phyloP scores from a whole-genome alignment of 805 yeast genomes.

The Candida tammaniensis region DNA sequence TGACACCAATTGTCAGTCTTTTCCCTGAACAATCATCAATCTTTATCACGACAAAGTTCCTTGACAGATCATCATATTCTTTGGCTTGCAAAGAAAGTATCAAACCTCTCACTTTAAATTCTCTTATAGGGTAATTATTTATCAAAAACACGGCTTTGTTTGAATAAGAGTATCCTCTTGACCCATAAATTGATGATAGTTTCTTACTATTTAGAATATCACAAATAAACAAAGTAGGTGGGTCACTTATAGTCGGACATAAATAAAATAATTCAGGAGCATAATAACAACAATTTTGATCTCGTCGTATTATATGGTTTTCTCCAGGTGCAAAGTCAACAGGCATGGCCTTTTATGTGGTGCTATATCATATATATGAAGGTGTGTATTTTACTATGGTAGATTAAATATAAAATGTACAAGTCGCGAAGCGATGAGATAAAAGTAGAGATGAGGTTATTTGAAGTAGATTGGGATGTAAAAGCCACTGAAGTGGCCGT shows the following conservation, averaged over 20 bases:
- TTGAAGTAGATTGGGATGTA: constrained; percentile 77
- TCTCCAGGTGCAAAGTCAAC: constrained; percentile 35
- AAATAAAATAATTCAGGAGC: constrained; percentile 33
- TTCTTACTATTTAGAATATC: constrained; percentile 17
- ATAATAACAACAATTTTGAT: constrained; percentile 22
- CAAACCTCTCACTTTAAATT: constrained; percentile 25
- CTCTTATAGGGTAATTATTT: constrained; percentile 33
- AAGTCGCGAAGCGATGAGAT: constrained; percentile 8
- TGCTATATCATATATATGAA: no score
- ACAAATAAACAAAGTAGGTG: constrained; percentile 25
- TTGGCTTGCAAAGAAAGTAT: constrained; percentile 22
- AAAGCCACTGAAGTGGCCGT: constrained; percentile 50
- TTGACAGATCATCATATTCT: constrained; percentile 8
- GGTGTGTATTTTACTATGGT: no score
- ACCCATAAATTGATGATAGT: constrained; percentile 17
- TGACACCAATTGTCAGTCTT: constrained; percentile 25
- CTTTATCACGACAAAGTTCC: constrained; percentile 17
- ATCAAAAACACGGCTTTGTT: constrained; percentile 14
- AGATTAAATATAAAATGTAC: no score
- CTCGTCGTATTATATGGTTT: constrained; percentile 30
- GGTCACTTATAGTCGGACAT: constrained; percentile 22
- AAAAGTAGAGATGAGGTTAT: constrained; percentile 54
- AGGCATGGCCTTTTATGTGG: constrained; percentile 3
- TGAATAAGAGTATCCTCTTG: constrained; percentile 9
- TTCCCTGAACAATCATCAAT: constrained; percentile 36